Evolutionary conservation across 2,329 filamentous ascomycete genomes (phyloP).

Genomic region (Hirsutella rhossiliensis): DNA sequence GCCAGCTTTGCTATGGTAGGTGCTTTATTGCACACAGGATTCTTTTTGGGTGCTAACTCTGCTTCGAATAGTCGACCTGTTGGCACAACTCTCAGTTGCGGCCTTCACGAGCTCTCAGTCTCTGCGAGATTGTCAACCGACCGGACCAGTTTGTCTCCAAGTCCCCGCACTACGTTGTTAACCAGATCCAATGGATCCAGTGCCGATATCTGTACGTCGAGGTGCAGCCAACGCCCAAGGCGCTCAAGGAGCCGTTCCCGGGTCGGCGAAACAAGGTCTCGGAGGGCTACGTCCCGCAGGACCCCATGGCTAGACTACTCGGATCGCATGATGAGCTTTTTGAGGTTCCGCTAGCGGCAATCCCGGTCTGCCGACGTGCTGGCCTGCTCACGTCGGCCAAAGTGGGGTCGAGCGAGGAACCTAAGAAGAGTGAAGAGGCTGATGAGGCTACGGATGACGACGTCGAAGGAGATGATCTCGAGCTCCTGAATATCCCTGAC

Average conservation of each 20-base stretch:
- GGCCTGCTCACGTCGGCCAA: not conserved
- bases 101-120: constrained; percentile 48
- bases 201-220: constrained; percentile 67
- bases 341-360: constrained; percentile 15
- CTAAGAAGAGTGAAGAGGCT: too few relatives aligned
- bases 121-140: constrained; percentile 78
- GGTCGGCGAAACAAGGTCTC: constrained; percentile 1
- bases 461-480: too few relatives aligned
- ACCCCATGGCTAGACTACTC: constrained; percentile 6
- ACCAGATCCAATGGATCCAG: constrained; percentile 75
- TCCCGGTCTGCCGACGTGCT: constrained; percentile 6
- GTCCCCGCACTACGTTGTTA: constrained; percentile 57
- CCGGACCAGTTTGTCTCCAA: constrained; percentile 45
- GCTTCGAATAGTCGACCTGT: not conserved
- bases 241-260: constrained; percentile 5
- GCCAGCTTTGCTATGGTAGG: too few relatives aligned
- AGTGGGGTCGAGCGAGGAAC: too few relatives aligned
- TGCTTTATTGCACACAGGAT: too few relatives aligned
- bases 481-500: too few relatives aligned
- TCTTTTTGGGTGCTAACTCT: too few relatives aligned
- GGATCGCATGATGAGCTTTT: constrained; percentile 1
- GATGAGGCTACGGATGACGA: too few relatives aligned
- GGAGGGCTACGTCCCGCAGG: constrained; percentile 15
- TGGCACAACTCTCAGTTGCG: constrained; percentile 61
- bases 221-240: constrained; percentile 6